A percentile compares a stretch with the other conserved stretches of the same genome.
These are phyloP conservation scores for Phytophthora citrophthora DNA, from an alignment of 352 stramenopile species.

Conservation along the genomic window DNA sequence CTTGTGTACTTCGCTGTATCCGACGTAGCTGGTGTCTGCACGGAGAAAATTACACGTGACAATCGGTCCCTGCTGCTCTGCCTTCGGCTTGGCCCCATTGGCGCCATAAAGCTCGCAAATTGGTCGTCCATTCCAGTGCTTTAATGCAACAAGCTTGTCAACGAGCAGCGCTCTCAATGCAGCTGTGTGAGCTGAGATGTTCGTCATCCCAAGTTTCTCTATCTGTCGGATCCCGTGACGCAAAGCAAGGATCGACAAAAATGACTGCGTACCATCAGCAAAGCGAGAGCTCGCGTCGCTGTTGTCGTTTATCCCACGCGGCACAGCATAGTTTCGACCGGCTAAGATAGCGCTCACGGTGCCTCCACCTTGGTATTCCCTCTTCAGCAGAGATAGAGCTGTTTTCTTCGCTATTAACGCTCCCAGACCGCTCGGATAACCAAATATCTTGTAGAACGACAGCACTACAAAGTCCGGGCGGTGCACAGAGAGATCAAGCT, in stretches of 20 bases:
- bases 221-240: constrained; percentile 59
- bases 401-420: constrained; percentile 60
- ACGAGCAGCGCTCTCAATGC: constrained; percentile 51
- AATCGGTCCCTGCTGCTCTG: constrained; percentile 42
- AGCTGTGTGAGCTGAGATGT: constrained; percentile 55
- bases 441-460: constrained; percentile 90
- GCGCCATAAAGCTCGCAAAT: constrained; percentile 72
- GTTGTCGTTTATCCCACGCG: constrained; percentile 26
- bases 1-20: constrained; percentile 73
- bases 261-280: constrained; percentile 73
- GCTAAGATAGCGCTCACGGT: constrained; percentile 71
- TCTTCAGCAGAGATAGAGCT: constrained; percentile 47
- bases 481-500: constrained; percentile 52
- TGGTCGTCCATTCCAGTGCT: constrained; percentile 56
- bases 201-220: constrained; percentile 48
- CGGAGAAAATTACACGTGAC: constrained; percentile 73
- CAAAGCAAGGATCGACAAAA: constrained; percentile 67
- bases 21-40: constrained; percentile 61
- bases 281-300: constrained; percentile 37
- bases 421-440: constrained; percentile 72
- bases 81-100: background rate
- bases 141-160: constrained; percentile 36
- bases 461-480: constrained; percentile 71
- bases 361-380: constrained; percentile 70
- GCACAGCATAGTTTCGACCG: constrained; percentile 44